Evolutionary conservation across 345 rosid genomes (phyloP).

Genomic region (Populus deltoides): DNA sequence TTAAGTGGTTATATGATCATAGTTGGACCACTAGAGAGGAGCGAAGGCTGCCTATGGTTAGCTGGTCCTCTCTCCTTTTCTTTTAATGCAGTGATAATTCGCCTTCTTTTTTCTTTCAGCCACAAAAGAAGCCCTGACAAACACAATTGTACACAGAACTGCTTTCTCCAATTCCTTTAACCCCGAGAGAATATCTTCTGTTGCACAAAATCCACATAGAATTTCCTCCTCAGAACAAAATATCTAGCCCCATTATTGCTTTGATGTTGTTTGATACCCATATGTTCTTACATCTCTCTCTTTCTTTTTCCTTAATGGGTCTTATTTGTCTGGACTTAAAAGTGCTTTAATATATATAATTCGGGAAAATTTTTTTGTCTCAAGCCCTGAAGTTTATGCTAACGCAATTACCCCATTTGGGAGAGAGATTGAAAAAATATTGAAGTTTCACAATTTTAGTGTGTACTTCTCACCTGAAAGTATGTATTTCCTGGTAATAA

Average conservation of each 20-base stretch:
- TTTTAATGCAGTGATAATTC: constrained; percentile 12
- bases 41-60: constrained; percentile 18
- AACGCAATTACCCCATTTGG: neutral
- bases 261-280: neutral
- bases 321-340: constrained; percentile 9
- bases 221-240: constrained; percentile 14
- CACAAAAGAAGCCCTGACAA: constrained; percentile 15
- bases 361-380: neutral
- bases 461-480: constrained; percentile 12
- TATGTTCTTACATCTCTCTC: neutral
- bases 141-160: neutral
- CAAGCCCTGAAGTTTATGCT: neutral
- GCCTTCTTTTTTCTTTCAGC: constrained; percentile 12
- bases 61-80: constrained; percentile 25
- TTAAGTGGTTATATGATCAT: neutral
- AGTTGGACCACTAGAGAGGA: constrained; percentile 18
- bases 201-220: constrained; percentile 11
- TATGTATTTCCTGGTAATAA: neutral
- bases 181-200: constrained; percentile 15
- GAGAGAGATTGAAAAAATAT: neutral
- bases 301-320: constrained; percentile 7
- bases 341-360: neutral
- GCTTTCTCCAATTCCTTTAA: constrained; percentile 7
- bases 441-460: neutral
- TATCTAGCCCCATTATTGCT: constrained; percentile 13